Percentiles rank a stretch among this genome's conserved stretches.
These are phyloP conservation scores for Heterobasidion annosum DNA, from an alignment of 1,284 basidiomycete genomes.

Conservation along the genomic window DNA sequence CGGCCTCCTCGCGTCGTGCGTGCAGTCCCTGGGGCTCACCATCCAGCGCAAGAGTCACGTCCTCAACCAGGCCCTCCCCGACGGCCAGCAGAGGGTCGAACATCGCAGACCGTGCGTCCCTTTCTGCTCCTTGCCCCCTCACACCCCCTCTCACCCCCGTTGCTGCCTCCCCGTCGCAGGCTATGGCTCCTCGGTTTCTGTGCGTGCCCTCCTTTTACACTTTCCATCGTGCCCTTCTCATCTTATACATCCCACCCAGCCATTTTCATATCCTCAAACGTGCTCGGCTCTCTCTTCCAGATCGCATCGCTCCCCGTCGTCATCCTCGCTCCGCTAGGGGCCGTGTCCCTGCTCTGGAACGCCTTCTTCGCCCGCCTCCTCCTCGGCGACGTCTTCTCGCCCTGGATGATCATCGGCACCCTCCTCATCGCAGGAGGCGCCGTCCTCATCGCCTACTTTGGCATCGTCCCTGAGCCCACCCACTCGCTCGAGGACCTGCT, in stretches of 20 bases:
- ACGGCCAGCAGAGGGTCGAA: constrained; percentile 56
- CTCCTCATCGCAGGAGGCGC: constrained; percentile 85
- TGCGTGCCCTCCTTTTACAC: constrained; percentile 8
- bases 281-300: constrained; percentile 91
- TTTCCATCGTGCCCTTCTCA: not conserved
- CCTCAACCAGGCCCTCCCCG: constrained; percentile 69
- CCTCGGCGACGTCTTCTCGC: constrained; percentile 81
- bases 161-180: constrained; percentile 26
- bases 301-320: constrained; percentile 92
- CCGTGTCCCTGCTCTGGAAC: constrained; percentile 91
- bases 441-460: constrained; percentile 85
- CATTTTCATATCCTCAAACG: constrained; percentile 82
- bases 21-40: constrained; percentile 88
- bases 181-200: constrained; percentile 83
- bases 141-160: not conserved
- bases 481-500: constrained; percentile 86
- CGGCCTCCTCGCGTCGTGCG: constrained; percentile 81
- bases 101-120: constrained; percentile 67
- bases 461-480: constrained; percentile 88
- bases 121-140: constrained; percentile 4
- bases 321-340: constrained; percentile 88
- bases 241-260: constrained; percentile 18
- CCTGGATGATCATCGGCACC: constrained; percentile 81
- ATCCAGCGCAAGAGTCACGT: constrained; percentile 95
- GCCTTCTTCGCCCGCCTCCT: constrained; percentile 86